Evolutionary conservation across 768 basidiomycete species (phyloP), one percentile per base, ranked within the genome.

Genomic region (Suillus fuscotomentosus): DNA sequence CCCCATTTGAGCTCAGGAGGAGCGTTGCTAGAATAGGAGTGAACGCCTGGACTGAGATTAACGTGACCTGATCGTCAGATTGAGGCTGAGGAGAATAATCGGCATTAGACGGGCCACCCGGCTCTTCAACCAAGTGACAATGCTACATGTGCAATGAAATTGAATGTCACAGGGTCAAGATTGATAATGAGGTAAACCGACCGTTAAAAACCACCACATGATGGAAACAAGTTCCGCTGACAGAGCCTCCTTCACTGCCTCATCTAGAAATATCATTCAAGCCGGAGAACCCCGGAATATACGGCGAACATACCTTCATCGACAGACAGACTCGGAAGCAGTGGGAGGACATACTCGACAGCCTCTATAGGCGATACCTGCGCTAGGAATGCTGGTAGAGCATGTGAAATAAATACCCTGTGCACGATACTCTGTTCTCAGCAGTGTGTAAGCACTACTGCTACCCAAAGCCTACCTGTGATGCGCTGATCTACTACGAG

Each of bases 191-290:
- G 54, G 47, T n/a, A 15, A 63, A 67, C 74, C 63, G 68, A 87
- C 88, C 62, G 88, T 86, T 70, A 93, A 88, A 77, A 97, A 98
- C 88, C 94, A 97, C 94, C 94, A 97, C 56, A 97, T 85, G 68
- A 97, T 86, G 59, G 84, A 79, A 43, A 92, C 87, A 11, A 99
- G 80, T 68, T 92, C 89, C 2, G 86, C 82, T 1, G 92, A 89
- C 27, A 97, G 86, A 7, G 93, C 92, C 75, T 96, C 95, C 73
- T 92, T 92, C 60, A 97, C 94, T 53, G 82, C 75, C 71, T 97
- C 95, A 65, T 97, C 95, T 94, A 70, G 15, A 41, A 65, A 55
- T 42, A 67, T 48, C 56, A 39, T 63, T 69, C 10, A 74, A 62
- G 39, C 17, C 55, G 51, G 1, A 47, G 20, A 41, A 20, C 9